Evolutionary conservation across 176 grass and related monocot species (phyloP), one percentile per base, ranked within the genome.

Genomic region (Raddia distichophylla): DNA sequence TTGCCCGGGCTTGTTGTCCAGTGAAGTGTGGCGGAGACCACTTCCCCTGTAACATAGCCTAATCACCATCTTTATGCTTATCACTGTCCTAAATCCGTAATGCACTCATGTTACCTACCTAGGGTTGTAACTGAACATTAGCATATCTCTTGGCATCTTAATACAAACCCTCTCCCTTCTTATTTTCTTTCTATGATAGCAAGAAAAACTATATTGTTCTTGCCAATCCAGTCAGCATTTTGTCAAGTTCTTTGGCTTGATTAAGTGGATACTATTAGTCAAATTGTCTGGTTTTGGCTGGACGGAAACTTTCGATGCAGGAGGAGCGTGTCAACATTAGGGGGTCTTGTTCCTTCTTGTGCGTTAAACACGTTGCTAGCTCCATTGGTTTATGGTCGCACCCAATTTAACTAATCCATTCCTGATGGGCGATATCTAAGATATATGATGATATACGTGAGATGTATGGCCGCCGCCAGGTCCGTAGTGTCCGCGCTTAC

Each of bases 281-380:
- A 33, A 74, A 59, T 80, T 59, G 10, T 67, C 60, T 15, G 48
- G 35, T 13, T 13, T 13, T 55, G 18, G 55, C 56, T 57, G 68
- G 48, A 2, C 43, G 32, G 33, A 72, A 27, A 50, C 42, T 83
- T 77, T 77, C 22, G 12, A 15, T 49, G 32, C 33, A 46, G 27
- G 32, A 51, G 27, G 10, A 35, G 63, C 49, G 73, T 33, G 3
- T 15, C 10, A 27, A 50, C 49, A 40, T 80, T 75, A 12, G 10
- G 64, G 3, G 18, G 10, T 5, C 64, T 54, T 60, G 64, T 58
- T 80, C 66, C 32, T 69, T 69, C 69, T 67, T 58, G 49, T 19
- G 17, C 34, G 16, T 71, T 60, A 63, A 76, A 64, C 72, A 87
- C 72, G 64, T 61, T 68, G 46, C 40, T 59, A 33, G 52, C 58